phyloP scores from a whole-genome alignment of 78 protist genomes.

The Mantamonas sphyraenae region DNA sequence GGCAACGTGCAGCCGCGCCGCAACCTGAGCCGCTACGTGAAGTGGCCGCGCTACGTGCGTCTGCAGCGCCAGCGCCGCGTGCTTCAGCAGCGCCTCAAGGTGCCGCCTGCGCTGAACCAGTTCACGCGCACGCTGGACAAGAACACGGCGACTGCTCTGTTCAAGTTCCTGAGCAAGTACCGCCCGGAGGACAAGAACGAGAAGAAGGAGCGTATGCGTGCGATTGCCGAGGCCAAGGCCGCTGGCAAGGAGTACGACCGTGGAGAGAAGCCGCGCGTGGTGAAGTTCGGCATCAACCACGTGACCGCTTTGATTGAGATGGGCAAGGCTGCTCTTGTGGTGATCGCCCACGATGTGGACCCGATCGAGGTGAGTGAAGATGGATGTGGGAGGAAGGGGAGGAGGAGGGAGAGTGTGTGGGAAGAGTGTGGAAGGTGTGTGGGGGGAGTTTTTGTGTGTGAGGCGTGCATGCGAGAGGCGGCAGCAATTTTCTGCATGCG shows the following conservation, averaged over 20 bases:
- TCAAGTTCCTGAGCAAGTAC: constrained; percentile 87
- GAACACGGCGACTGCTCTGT: constrained; percentile 54
- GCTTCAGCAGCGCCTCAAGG: constrained; percentile 82
- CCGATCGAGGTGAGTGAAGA: constrained; percentile 91
- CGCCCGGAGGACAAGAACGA: constrained; percentile 78
- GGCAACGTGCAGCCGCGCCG: constrained; percentile 45
- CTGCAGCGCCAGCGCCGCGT: constrained; percentile 91
- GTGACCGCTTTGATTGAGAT: constrained; percentile 86
- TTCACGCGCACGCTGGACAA: constrained; percentile 87
- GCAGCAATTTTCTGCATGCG: too few relatives aligned
- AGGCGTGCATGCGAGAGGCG: too few relatives aligned
- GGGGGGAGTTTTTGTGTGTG: too few relatives aligned
- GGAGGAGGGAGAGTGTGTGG: too few relatives aligned
- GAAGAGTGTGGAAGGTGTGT: too few relatives aligned
- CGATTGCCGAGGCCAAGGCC: constrained; percentile 50
- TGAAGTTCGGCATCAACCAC: constrained; percentile 93
- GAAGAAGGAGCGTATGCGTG: constrained; percentile 71
- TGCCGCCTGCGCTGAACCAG: constrained; percentile 95
- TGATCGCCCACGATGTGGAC: constrained; percentile 98
- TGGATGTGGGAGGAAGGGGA: too few relatives aligned
- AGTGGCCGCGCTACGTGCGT: constrained; percentile 93
- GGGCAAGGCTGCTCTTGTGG: constrained; percentile 96
- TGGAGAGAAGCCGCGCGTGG: constrained; percentile 44
- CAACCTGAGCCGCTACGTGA: constrained; percentile 83
- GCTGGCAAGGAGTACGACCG: constrained; percentile 5